phyloP scores from a whole-genome alignment of 1,284 basidiomycete genomes.

The Somion occarium region DNA sequence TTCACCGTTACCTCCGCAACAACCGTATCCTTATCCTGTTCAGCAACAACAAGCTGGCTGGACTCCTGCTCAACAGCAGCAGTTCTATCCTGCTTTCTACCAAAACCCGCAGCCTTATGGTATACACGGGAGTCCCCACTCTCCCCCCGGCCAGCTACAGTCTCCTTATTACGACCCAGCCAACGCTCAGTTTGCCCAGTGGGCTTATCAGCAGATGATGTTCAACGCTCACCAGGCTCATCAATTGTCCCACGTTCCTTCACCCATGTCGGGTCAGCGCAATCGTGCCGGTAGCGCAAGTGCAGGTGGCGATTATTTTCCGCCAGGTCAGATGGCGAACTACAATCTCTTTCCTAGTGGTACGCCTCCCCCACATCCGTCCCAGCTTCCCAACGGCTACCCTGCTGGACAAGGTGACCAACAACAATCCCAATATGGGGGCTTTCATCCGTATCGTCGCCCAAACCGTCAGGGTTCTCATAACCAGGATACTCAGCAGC shows the following conservation, averaged over 20 bases:
- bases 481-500: slow-evolving; percentile 32
- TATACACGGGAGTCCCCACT: slow-evolving; percentile 41
- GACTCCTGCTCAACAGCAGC: slow-evolving; percentile 61
- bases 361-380: slow-evolving; percentile 59
- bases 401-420: slow-evolving; percentile 28
- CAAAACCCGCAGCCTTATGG: slow-evolving; percentile 56
- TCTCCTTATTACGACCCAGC: slow-evolving; percentile 64
- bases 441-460: slow-evolving; percentile 80
- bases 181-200: slow-evolving; percentile 75
- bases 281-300: slow-evolving; percentile 29
- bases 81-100: slow-evolving; percentile 71
- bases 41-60: slow-evolving; percentile 47
- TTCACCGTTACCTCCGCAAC: slow-evolving; percentile 25
- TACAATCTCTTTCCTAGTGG: slow-evolving; percentile 66
- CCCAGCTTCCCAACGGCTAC: slow-evolving; percentile 38
- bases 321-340: slow-evolving; percentile 39
- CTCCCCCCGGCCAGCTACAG: slow-evolving; percentile 43
- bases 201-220: slow-evolving; percentile 87
- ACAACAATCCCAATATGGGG: slow-evolving; percentile 43
- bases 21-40: slow-evolving; percentile 37
- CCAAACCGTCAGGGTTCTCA: slow-evolving; percentile 45
- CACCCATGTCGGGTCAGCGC: slow-evolving; percentile 30
- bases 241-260: slow-evolving; percentile 34
- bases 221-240: slow-evolving; percentile 61
- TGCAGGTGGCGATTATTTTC: slow-evolving; percentile 48